Evolutionary conservation across 768 basidiomycete genomes (phyloP).

Genomic region (Lentinula lateritia): DNA sequence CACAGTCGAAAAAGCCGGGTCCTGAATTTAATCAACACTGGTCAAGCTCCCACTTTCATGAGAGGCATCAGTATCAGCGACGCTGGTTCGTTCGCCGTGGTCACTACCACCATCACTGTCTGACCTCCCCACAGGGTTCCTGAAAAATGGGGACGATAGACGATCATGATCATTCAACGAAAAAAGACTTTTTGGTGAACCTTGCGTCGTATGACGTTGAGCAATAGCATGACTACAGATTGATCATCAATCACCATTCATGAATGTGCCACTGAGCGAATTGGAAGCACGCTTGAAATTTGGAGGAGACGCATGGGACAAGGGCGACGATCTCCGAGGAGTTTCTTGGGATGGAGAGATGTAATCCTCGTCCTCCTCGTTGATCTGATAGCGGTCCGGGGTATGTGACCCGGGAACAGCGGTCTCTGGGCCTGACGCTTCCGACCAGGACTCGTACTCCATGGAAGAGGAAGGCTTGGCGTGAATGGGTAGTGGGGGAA

Average conservation of each 20-base stretch:
- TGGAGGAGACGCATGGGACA: slow-evolving; percentile 16
- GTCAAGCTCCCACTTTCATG: slow-evolving; percentile 5
- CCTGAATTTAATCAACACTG: slow-evolving; percentile 5
- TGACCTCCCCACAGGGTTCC: neutral
- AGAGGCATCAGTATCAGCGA: slow-evolving; percentile 4
- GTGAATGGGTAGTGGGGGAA: slow-evolving; percentile 7
- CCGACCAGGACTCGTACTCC: neutral
- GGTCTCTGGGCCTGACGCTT: neutral
- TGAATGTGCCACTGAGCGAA: slow-evolving; percentile 29
- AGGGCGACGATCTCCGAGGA: slow-evolving; percentile 7
- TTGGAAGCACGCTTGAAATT: slow-evolving; percentile 24
- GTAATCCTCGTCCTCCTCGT: slow-evolving; percentile 13
- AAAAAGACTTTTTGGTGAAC: slow-evolving; percentile 2
- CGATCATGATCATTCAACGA: neutral
- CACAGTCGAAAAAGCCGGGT: no score
- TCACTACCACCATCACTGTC: neutral
- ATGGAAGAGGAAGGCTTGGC: neutral
- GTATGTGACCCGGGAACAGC: slow-evolving; percentile 13
- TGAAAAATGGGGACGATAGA: neutral
- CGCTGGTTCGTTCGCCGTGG: slow-evolving; percentile 1
- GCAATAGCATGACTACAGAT: slow-evolving; percentile 11
- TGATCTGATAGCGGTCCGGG: slow-evolving; percentile 13
- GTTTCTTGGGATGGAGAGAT: slow-evolving; percentile 9
- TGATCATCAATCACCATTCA: slow-evolving; percentile 45
- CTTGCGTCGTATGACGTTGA: slow-evolving; percentile 9